phyloP scores from a whole-genome alignment of 2,329 filamentous ascomycete species.

The Aphanocladium album region DNA sequence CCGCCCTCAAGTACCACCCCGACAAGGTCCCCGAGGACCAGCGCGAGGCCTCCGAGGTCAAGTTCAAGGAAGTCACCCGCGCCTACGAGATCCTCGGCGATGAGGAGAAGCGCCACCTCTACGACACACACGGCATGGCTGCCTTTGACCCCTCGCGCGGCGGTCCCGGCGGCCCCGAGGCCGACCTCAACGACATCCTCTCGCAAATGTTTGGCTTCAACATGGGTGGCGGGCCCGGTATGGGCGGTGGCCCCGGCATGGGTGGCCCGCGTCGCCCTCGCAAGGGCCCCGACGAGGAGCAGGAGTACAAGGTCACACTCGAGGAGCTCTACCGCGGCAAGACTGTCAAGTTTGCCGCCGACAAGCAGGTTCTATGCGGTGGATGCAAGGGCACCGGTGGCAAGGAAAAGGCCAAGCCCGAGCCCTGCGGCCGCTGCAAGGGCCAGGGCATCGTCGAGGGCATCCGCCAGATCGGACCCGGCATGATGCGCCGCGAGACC shows the following conservation, averaged over 20 bases:
- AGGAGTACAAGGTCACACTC: constrained; percentile 83
- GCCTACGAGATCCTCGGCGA: constrained; percentile 98
- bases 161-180: constrained; percentile 61
- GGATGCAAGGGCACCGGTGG: constrained; percentile 85
- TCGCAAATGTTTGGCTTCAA: constrained; percentile 86
- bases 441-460: constrained; percentile 74
- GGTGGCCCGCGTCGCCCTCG: constrained; percentile 56
- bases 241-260: constrained; percentile 34
- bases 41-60: constrained; percentile 78
- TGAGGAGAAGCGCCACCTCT: constrained; percentile 86
- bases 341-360: constrained; percentile 92
- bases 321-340: constrained; percentile 99
- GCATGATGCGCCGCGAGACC: constrained; percentile 75
- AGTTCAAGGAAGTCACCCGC: constrained; percentile 88
- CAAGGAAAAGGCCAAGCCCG: constrained; percentile 84
- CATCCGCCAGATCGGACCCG: constrained; percentile 78
- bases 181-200: constrained; percentile 88
- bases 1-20: constrained; percentile 82
- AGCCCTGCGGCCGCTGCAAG: constrained; percentile 77
- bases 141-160: constrained; percentile 78
- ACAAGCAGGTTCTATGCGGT: constrained; percentile 86
- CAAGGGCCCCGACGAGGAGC: constrained; percentile 78
- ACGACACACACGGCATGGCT: constrained; percentile 92
- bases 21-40: constrained; percentile 90
- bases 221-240: constrained; percentile 49